Evolutionary conservation across 257 asterid genomes (phyloP), one percentile per base, ranked within the genome.

Genomic region (Capsicum baccatum): DNA sequence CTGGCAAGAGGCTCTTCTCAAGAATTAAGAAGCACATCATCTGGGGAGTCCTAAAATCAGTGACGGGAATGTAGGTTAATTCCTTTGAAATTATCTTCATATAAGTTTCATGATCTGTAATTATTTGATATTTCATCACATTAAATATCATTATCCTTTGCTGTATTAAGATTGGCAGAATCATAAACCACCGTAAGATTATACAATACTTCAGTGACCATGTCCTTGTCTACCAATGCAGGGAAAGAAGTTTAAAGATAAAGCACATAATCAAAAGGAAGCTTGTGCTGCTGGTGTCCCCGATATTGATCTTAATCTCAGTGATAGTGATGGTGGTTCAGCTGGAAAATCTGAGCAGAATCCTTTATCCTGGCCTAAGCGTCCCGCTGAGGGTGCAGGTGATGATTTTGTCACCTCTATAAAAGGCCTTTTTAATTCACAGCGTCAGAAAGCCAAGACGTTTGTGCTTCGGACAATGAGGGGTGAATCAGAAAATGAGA

Each of bases 21-120:
- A 95, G 98, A 83, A 99, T 97, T 82, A 97, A 97, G 92, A 97
- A 97, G 91, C 99, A 97, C 86, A 94, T 97, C 67, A 97, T 97
- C 35, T 97, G 99, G 99, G 99, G 99, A 78, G 99, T 97, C 86
- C 89, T 97, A 68, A 97, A 97, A 91, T 97, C 99, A 44, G 99
- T 97, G 88, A 97, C 99, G 2, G 99, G 99, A 85, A 97, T 97
- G 98, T 98, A 97, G 98, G 99, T 93, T 88, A 83, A 35, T 50
- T 81, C 69, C 56, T 73, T 73, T 73, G 35, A 71, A 50, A 13
- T 52, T 17, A 15, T 60, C 42, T 79, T 44, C 56, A 33, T 79
- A 67, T 73, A 52, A 52, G 44, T 52, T 21, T 14, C 26, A 4
- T 44, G 19, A 16, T 60, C 50, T 37, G 73, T 37, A 37, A 21